These are phyloP conservation scores for Candida koratica DNA, from an alignment of 805 yeast genomes.

Conservation along the genomic window DNA sequence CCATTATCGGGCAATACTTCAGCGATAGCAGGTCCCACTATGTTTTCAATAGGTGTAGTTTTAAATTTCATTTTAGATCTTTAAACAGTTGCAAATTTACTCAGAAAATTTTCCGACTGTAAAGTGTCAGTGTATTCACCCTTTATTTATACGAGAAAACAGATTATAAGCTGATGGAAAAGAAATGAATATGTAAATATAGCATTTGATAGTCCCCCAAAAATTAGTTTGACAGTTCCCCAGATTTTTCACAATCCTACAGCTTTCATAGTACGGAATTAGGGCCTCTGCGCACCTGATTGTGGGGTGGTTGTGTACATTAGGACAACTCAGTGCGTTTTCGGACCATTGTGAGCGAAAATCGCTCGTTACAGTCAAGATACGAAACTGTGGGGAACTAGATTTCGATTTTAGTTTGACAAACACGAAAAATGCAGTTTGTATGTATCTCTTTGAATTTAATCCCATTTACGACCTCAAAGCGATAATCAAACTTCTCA, in stretches of 20 bases:
- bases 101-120: conserved; percentile 2
- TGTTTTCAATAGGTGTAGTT: conserved; percentile 14
- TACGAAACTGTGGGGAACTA: too few relatives aligned
- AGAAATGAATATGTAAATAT: conserved; percentile 5
- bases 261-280: conserved; percentile 5
- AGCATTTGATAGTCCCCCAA: conserved; percentile 7
- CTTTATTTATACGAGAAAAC: conserved; percentile 2
- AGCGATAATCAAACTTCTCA: too few relatives aligned
- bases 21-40: conserved; percentile 18
- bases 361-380: too few relatives aligned
- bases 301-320: conserved; percentile 2
- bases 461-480: too few relatives aligned
- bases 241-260: conserved; percentile 2
- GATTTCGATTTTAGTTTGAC: too few relatives aligned
- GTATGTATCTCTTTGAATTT: too few relatives aligned
- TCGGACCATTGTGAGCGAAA: too few relatives aligned
- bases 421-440: too few relatives aligned
- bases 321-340: too few relatives aligned
- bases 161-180: conserved; percentile 1
- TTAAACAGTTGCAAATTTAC: background rate
- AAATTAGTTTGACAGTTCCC: conserved; percentile 2
- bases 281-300: conserved; percentile 5
- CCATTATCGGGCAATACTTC: conserved; percentile 15
- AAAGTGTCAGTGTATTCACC: conserved; percentile 5
- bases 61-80: conserved; percentile 6